A percentile compares a stretch with the other conserved stretches of the same genome.
phyloP scores from a whole-genome alignment of 1,139 yeast species.

The Sugiyamaella grinbergsii region DNA sequence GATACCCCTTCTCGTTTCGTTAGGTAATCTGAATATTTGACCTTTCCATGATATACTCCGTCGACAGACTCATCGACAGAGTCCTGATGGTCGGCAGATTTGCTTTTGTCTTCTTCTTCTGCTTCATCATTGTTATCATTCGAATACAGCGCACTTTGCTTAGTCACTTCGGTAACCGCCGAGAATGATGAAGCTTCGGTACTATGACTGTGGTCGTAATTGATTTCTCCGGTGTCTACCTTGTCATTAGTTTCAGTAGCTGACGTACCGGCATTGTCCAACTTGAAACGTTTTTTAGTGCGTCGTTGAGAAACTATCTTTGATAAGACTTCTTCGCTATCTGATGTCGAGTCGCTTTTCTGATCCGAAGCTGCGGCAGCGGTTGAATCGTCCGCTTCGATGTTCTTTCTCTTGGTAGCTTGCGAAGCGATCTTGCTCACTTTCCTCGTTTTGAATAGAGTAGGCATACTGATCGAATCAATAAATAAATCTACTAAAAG shows the following conservation, averaged over 20 bases:
- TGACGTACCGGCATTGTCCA: neutral
- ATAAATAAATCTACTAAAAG: neutral
- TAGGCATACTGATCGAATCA: conserved; percentile 3
- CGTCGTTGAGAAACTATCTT: neutral
- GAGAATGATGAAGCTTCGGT: conserved; percentile 21
- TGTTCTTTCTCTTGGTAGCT: conserved; percentile 5
- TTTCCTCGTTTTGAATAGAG: conserved; percentile 14
- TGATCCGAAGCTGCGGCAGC: neutral
- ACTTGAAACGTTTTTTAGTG: conserved; percentile 1
- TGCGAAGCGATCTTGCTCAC: neutral
- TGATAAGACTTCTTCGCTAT: neutral
- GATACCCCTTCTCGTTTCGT: conserved; percentile 29
- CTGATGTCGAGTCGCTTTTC: neutral
- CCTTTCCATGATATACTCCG: conserved; percentile 44
- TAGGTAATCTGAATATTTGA: conserved; percentile 39
- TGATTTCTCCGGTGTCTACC: conserved; percentile 28
- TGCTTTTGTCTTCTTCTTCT: conserved; percentile 1
- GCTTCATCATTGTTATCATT: conserved; percentile 13
- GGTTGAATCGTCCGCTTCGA: conserved; percentile 6
- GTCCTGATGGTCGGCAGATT: too few relatives aligned
- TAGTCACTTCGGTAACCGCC: conserved; percentile 42
- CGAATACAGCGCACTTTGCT: conserved; percentile 39
- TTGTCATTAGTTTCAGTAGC: neutral
- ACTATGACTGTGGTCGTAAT: conserved; percentile 26
- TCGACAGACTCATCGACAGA: conserved; percentile 24